Percentiles rank a stretch among this genome's conserved stretches.
Conservation (phyloP, 345 rosid genomes). For the Pistacia atlantica region DNA sequence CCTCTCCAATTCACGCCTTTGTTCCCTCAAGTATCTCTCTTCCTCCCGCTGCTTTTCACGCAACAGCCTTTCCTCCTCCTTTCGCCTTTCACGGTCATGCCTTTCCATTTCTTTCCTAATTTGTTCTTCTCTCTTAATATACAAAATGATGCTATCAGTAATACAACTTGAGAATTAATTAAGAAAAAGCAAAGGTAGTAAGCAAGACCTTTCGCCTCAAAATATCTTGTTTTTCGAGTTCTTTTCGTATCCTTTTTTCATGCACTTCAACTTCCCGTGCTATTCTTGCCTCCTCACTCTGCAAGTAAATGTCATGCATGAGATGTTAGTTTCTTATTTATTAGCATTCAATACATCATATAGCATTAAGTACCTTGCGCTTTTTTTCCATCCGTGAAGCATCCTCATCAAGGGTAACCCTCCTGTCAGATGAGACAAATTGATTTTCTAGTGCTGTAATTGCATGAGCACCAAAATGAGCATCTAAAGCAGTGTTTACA, state of each 20-base stretch:
- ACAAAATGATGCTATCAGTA: constrained; percentile 17
- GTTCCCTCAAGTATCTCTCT: constrained; percentile 79
- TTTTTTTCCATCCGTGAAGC: constrained; percentile 60
- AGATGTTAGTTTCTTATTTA: background rate
- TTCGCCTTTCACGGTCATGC: constrained; percentile 88
- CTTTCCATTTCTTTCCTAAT: constrained; percentile 84
- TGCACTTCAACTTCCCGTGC: constrained; percentile 87
- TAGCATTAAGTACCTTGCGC: constrained; percentile 56
- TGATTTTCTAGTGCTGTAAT: constrained; percentile 46
- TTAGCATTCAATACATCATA: background rate
- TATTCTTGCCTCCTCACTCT: constrained; percentile 89
- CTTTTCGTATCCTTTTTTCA: constrained; percentile 80
- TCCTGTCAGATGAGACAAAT: constrained; percentile 51
- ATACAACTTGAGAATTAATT: constrained; percentile 9
- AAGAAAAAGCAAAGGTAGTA: constrained; percentile 6
- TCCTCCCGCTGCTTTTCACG: constrained; percentile 94
- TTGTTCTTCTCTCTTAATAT: constrained; percentile 76
- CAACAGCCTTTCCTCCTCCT: constrained; percentile 84
- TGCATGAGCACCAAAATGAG: constrained; percentile 43
- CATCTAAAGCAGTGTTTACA: constrained; percentile 38
- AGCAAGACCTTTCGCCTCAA: constrained; percentile 74
- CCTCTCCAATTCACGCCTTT: constrained; percentile 83
- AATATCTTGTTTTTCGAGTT: constrained; percentile 84
- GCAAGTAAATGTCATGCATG: constrained; percentile 23
- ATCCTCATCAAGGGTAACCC: constrained; percentile 52